phyloP scores from a whole-genome alignment of 805 yeast genomes.

The Yamadazyma laniorum region DNA sequence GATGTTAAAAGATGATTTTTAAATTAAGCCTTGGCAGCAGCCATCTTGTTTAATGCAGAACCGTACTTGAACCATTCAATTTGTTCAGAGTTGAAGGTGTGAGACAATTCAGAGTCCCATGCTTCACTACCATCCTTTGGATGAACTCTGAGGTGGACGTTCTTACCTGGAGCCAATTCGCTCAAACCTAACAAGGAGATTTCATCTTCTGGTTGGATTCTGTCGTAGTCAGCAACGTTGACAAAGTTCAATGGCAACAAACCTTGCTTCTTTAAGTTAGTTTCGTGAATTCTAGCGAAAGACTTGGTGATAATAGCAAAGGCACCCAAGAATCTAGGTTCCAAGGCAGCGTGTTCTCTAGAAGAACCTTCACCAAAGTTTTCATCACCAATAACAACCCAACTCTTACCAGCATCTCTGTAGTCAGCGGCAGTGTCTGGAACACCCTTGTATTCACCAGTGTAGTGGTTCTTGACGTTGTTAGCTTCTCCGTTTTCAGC shows the following conservation, averaged over 20 bases:
- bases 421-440: slow-evolving; percentile 95
- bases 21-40: slow-evolving; percentile 27
- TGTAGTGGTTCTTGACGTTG: slow-evolving; percentile 83
- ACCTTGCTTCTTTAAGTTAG: slow-evolving; percentile 99
- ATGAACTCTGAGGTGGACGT: slow-evolving; percentile 72
- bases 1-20: slow-evolving; percentile 3
- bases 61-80: slow-evolving; percentile 99
- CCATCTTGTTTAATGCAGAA: slow-evolving; percentile 98
- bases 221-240: slow-evolving; percentile 88
- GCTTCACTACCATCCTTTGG: slow-evolving; percentile 65
- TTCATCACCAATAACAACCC: slow-evolving; percentile 99
- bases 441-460: slow-evolving; percentile 90
- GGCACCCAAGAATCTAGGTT: slow-evolving; percentile 99
- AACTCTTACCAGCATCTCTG: slow-evolving; percentile 87
- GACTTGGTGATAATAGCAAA: slow-evolving; percentile 97
- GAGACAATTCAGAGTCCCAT: slow-evolving; percentile 90
- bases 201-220: slow-evolving; percentile 86
- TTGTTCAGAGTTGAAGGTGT: slow-evolving; percentile 95
- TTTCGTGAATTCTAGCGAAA: slow-evolving; percentile 98
- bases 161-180: slow-evolving; percentile 90
- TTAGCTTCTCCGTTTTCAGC: slow-evolving; percentile 95
- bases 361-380: slow-evolving; percentile 99
- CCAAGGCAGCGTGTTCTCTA: slow-evolving; percentile 99
- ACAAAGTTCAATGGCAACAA: slow-evolving; percentile 93
- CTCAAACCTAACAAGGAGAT: slow-evolving; percentile 84